Conservation (phyloP, 2,329 filamentous ascomycete genomes). For the Stagonosporopsis vannaccii region DNA sequence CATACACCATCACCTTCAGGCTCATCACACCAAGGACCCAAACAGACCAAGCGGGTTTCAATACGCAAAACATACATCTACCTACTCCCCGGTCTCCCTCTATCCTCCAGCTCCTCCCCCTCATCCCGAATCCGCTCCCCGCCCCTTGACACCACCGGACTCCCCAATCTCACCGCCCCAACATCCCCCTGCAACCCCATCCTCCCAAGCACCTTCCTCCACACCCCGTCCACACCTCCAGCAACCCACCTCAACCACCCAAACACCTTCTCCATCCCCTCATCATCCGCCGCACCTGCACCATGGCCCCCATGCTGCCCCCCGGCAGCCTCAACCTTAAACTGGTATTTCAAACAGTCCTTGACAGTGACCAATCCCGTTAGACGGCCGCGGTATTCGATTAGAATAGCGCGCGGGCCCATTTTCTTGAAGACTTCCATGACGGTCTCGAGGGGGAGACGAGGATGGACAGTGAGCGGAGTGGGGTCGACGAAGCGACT, state of each 20-base stretch:
- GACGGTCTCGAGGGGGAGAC: constrained; percentile 90
- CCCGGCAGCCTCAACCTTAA: constrained; percentile 90
- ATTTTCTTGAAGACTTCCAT: constrained; percentile 99
- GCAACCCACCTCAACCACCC: constrained; percentile 21
- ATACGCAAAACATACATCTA: too few species aligned
- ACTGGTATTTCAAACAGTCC: constrained; percentile 96
- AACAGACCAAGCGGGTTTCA: background rate
- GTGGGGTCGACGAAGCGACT: constrained; percentile 87
- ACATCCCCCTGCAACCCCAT: constrained; percentile 20
- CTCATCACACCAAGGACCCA: background rate
- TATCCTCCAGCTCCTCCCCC: constrained; percentile 10
- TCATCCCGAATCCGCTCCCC: background rate
- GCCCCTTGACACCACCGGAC: constrained; percentile 24
- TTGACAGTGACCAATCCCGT: constrained; percentile 92
- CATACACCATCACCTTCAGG: background rate
- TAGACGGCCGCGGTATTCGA: constrained; percentile 86
- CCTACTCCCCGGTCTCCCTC: constrained; percentile 9
- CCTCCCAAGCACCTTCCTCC: constrained; percentile 25
- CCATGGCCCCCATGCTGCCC: constrained; percentile 56
- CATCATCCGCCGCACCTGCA: constrained; percentile 23
- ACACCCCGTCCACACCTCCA: constrained; percentile 24
- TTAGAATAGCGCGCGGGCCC: constrained; percentile 88
- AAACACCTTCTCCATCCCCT: constrained; percentile 41
- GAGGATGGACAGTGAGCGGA: constrained; percentile 88
- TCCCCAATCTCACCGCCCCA: constrained; percentile 36